Percentiles rank a stretch among this genome's conserved stretches.
These are phyloP conservation scores for Fusarium sp. DNA, from an alignment of 2,329 filamentous ascomycete species.

Conservation along the genomic window DNA sequence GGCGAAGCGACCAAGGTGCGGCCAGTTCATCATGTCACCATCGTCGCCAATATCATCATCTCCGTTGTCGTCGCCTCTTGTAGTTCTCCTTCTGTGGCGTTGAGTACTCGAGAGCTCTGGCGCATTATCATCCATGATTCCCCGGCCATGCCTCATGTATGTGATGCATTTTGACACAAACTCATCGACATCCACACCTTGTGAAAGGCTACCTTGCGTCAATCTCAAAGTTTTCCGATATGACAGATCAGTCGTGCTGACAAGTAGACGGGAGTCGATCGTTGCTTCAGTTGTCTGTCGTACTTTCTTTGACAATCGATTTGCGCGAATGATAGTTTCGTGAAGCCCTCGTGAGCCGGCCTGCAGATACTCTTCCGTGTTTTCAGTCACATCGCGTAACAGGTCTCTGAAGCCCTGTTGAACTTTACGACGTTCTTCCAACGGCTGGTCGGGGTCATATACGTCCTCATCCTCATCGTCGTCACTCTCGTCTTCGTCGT, in stretches of 20 bases:
- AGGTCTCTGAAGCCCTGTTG: constrained; percentile 77
- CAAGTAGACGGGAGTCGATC: constrained; percentile 87
- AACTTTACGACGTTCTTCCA: constrained; percentile 76
- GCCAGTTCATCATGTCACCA: constrained; percentile 87
- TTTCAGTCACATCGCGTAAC: constrained; percentile 69
- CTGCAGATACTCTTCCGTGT: constrained; percentile 77
- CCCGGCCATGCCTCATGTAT: constrained; percentile 80
- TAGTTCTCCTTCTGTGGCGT: constrained; percentile 54
- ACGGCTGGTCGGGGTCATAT: constrained; percentile 87
- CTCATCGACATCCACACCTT: constrained; percentile 88
- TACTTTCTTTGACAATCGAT: constrained; percentile 73
- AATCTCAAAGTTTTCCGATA: constrained; percentile 81
- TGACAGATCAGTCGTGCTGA: constrained; percentile 82
- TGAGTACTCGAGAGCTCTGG: constrained; percentile 64
- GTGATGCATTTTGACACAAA: constrained; percentile 90
- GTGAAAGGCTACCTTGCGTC: constrained; percentile 75
- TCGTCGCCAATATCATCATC: constrained; percentile 74
- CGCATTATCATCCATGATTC: constrained; percentile 63
- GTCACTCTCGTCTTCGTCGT: constrained; percentile 27
- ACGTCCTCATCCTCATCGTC: constrained; percentile 51
- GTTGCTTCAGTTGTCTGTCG: constrained; percentile 92
- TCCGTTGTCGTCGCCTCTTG: constrained; percentile 59
- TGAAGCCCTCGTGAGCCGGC: constrained; percentile 72
- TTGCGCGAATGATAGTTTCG: constrained; percentile 73
- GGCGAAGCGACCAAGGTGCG: constrained; percentile 80